Evolutionary conservation across 805 yeast genomes (phyloP).

Genomic region (Jamesozyma hellenica): DNA sequence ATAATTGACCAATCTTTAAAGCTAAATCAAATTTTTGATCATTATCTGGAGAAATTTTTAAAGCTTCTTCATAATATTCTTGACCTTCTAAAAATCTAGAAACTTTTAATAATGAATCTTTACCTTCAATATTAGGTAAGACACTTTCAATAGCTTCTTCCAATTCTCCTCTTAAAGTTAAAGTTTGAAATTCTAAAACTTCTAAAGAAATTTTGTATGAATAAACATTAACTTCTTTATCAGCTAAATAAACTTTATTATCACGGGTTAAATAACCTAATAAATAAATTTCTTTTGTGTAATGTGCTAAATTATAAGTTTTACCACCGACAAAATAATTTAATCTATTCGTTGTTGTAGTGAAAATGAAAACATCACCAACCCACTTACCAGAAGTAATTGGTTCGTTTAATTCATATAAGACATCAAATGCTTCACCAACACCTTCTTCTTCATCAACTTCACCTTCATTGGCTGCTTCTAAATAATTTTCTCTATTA

Average conservation of each 20-base stretch:
- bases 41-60: slow-evolving; percentile 69
- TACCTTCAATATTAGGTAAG: slow-evolving; percentile 48
- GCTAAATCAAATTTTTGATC: slow-evolving; percentile 92
- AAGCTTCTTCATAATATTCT: slow-evolving; percentile 76
- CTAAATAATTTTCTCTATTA: slow-evolving; percentile 55
- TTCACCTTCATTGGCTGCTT: slow-evolving; percentile 47
- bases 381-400: slow-evolving; percentile 89
- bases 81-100: slow-evolving; percentile 91
- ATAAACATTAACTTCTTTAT: slow-evolving; percentile 75
- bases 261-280: slow-evolving; percentile 88
- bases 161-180: slow-evolving; percentile 87
- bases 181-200: slow-evolving; percentile 90
- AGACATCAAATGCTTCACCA: slow-evolving; percentile 75
- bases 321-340: slow-evolving; percentile 94
- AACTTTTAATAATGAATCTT: slow-evolving; percentile 61
- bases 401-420: slow-evolving; percentile 71
- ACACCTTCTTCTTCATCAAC: slow-evolving; percentile 79
- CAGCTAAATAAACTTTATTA: slow-evolving; percentile 80
- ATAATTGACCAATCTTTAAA: slow-evolving; percentile 59
- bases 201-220: slow-evolving; percentile 75
- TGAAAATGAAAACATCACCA: slow-evolving; percentile 92
- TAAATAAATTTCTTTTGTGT: slow-evolving; percentile 75
- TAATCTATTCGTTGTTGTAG: slow-evolving; percentile 77
- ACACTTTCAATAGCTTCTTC: slow-evolving; percentile 62
- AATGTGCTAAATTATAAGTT: slow-evolving; percentile 84